Evolutionary conservation across 371 early-diverging fungal genomes (phyloP).

Genomic region (Rhizomucor pusillus): DNA sequence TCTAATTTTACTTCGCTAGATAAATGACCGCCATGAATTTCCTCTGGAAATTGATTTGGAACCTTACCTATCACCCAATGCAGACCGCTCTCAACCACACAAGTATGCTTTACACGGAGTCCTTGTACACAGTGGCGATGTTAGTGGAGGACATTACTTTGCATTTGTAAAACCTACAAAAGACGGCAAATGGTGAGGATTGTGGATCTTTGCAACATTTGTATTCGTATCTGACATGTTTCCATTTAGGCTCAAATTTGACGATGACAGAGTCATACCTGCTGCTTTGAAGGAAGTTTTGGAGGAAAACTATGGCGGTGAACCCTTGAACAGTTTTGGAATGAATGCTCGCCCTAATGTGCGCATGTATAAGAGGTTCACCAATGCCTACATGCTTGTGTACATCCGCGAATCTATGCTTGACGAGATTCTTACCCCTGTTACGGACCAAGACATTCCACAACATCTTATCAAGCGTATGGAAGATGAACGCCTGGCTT

Average conservation of each 20-base stretch:
- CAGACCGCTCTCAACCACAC: too few relatives aligned
- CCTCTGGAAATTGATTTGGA: slow-evolving; percentile 85
- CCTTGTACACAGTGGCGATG: slow-evolving; percentile 95
- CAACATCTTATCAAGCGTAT: slow-evolving; percentile 67
- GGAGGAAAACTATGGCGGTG: slow-evolving; percentile 96
- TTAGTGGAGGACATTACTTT: slow-evolving; percentile 97
- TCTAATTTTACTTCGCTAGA: slow-evolving; percentile 53
- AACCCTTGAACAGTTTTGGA: slow-evolving; percentile 30
- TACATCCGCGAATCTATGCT: slow-evolving; percentile 80
- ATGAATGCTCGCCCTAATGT: slow-evolving; percentile 53
- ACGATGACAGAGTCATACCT: slow-evolving; percentile 94
- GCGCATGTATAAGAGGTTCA: slow-evolving; percentile 66
- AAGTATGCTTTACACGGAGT: slow-evolving; percentile 68
- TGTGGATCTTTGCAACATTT: too few relatives aligned
- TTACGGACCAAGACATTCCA: slow-evolving; percentile 70
- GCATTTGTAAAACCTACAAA: slow-evolving; percentile 83
- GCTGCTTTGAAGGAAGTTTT: slow-evolving; percentile 85
- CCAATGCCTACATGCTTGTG: slow-evolving; percentile 97
- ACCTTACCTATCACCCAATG: slow-evolving; percentile 38
- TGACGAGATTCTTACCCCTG: slow-evolving; percentile 66
- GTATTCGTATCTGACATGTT: not conserved
- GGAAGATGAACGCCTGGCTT: slow-evolving; percentile 56
- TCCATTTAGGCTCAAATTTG: slow-evolving; percentile 77
- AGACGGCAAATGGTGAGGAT: slow-evolving; percentile 78
- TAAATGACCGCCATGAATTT: slow-evolving; percentile 97